These are phyloP conservation scores for Mycena vitilis DNA, from an alignment of 768 basidiomycete species.

Conservation along the genomic window DNA sequence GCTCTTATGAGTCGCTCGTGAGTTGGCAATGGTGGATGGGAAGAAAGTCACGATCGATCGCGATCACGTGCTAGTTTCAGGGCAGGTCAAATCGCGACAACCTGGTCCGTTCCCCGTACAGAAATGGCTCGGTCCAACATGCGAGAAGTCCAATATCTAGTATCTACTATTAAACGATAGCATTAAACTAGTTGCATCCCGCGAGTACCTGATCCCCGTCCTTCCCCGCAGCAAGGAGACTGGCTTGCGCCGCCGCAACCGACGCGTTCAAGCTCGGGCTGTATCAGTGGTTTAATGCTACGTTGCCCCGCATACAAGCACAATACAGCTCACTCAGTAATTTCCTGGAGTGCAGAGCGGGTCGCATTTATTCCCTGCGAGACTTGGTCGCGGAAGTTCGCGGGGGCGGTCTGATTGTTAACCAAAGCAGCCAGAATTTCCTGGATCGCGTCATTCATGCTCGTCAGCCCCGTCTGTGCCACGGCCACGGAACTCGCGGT, in stretches of 20 bases:
- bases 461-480: conserved; percentile 39
- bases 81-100: conserved; percentile 2
- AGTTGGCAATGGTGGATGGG: too few species aligned
- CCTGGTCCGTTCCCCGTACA: background rate
- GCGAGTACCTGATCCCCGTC: conserved; percentile 4
- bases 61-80: background rate
- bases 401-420: conserved; percentile 37
- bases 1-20: too few species aligned
- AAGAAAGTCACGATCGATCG: background rate
- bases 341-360: conserved; percentile 37
- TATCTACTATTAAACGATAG: too few species aligned
- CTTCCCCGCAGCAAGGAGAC: background rate
- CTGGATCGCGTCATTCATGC: conserved; percentile 40
- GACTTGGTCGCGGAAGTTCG: conserved; percentile 40
- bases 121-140: too few species aligned
- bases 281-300: background rate
- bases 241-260: background rate
- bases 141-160: too few species aligned
- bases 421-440: conserved; percentile 41
- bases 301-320: background rate
- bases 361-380: conserved; percentile 38
- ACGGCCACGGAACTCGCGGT: conserved; percentile 38
- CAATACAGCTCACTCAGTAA: conserved; percentile 39
- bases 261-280: conserved; percentile 37
- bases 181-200: background rate